A percentile compares a stretch with the other conserved stretches of the same genome.
Evolutionary conservation across 352 stramenopile species (phyloP).

Genomic region (Pythium biforme): DNA sequence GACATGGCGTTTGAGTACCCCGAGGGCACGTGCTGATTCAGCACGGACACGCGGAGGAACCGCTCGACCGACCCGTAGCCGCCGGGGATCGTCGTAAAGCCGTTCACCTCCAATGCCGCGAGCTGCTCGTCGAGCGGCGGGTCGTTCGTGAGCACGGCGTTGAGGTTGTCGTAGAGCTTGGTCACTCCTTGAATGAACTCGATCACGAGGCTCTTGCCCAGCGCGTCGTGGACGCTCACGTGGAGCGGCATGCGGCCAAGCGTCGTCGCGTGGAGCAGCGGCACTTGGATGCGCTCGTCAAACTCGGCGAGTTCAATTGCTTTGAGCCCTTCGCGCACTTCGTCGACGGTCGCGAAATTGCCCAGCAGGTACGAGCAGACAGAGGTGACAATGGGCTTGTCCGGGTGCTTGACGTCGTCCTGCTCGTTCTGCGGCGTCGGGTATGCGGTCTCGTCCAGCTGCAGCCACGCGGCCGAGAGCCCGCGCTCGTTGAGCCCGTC

Average conservation of each 20-base stretch:
- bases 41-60: conserved; percentile 64
- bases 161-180: conserved; percentile 61
- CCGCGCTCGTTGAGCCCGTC: conserved; percentile 38
- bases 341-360: conserved; percentile 61
- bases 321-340: conserved; percentile 48
- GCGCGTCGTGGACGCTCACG: conserved; percentile 58
- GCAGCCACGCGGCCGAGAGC: conserved; percentile 34
- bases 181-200: conserved; percentile 61
- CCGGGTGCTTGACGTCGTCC: conserved; percentile 10
- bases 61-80: conserved; percentile 56
- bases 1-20: conserved; percentile 36
- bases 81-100: conserved; percentile 34
- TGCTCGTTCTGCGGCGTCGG: conserved; percentile 29
- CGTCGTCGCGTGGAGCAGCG: conserved; percentile 24
- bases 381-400: conserved; percentile 55
- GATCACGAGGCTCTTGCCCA: conserved; percentile 65
- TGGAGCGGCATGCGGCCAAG: conserved; percentile 47
- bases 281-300: conserved; percentile 32
- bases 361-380: conserved; percentile 71
- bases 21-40: conserved; percentile 43
- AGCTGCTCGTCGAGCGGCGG: conserved; percentile 55
- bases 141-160: conserved; percentile 69
- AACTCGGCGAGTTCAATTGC: conserved; percentile 57
- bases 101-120: conserved; percentile 30
- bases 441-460: conserved; percentile 40